Percentiles rank a stretch among this genome's conserved stretches.
phyloP scores from a whole-genome alignment of 345 rosid genomes.

The Syzygium aqueum region DNA sequence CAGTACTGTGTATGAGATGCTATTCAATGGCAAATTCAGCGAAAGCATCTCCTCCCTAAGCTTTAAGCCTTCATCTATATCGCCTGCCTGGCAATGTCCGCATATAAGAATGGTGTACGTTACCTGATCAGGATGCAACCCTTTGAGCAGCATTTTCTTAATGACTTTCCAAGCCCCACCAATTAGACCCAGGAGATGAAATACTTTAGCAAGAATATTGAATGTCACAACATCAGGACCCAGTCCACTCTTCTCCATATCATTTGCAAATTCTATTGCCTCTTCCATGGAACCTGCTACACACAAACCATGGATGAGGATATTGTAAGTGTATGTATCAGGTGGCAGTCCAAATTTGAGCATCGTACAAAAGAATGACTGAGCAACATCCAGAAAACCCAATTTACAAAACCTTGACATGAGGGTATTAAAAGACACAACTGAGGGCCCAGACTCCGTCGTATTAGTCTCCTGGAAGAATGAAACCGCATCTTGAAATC shows the following conservation, averaged over 20 bases:
- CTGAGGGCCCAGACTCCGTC: conserved; percentile 43
- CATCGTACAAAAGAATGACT: conserved; percentile 59
- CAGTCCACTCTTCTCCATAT: conserved; percentile 56
- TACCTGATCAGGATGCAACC: conserved; percentile 48
- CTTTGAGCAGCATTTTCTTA: conserved; percentile 33
- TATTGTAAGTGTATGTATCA: conserved; percentile 61
- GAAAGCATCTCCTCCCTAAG: conserved; percentile 50
- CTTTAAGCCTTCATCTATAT: conserved; percentile 43
- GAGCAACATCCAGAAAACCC: conserved; percentile 58
- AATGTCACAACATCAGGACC: conserved; percentile 68
- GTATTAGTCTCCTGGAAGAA: conserved; percentile 30
- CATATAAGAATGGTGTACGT: conserved; percentile 16
- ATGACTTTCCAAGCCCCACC: conserved; percentile 34
- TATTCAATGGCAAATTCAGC: conserved; percentile 32
- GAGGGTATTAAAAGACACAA: conserved; percentile 61
- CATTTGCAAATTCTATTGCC: conserved; percentile 41
- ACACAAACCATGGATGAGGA: conserved; percentile 68
- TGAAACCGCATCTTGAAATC: conserved; percentile 46
- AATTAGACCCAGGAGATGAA: conserved; percentile 42
- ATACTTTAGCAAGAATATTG: conserved; percentile 57
- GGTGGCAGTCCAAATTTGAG: conserved; percentile 66
- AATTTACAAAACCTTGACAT: conserved; percentile 62
- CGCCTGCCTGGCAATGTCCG: conserved; percentile 51
- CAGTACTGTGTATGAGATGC: conserved; percentile 38
- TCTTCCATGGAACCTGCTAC: conserved; percentile 62